phyloP scores from a whole-genome alignment of 345 rosid genomes.

The Acer saccharum region DNA sequence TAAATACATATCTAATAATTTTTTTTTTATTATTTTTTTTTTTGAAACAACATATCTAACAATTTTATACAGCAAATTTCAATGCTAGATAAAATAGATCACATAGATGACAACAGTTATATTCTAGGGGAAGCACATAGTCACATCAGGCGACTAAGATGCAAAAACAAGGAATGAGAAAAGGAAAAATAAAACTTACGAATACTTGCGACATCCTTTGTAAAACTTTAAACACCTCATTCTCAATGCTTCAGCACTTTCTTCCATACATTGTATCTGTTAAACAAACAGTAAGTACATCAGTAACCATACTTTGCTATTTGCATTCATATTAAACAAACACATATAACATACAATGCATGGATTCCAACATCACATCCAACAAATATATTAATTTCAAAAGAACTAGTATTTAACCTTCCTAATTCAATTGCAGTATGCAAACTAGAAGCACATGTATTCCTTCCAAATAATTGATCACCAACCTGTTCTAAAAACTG shows the following conservation, averaged over 20 bases:
- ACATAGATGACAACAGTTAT: conserved; percentile 4
- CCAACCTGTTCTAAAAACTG: background rate
- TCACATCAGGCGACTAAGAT: background rate
- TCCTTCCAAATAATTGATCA: background rate
- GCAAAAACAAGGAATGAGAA: background rate
- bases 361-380: background rate
- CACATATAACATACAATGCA: no score
- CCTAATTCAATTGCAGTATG: background rate
- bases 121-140: background rate
- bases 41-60: background rate
- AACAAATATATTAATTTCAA: background rate
- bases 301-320: conserved; percentile 1
- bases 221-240: conserved; percentile 60
- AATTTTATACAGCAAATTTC: background rate
- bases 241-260: conserved; percentile 57
- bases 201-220: conserved; percentile 68
- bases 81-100: background rate
- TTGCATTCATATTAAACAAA: background rate
- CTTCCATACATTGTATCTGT: conserved; percentile 69
- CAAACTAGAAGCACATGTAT: background rate
- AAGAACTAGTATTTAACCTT: background rate
- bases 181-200: conserved; percentile 34
- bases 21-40: no score
- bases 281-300: conserved; percentile 21
- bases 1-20: background rate